phyloP scores from a whole-genome alignment of 2,329 filamentous ascomycete genomes.

The Juglanconis sp. region DNA sequence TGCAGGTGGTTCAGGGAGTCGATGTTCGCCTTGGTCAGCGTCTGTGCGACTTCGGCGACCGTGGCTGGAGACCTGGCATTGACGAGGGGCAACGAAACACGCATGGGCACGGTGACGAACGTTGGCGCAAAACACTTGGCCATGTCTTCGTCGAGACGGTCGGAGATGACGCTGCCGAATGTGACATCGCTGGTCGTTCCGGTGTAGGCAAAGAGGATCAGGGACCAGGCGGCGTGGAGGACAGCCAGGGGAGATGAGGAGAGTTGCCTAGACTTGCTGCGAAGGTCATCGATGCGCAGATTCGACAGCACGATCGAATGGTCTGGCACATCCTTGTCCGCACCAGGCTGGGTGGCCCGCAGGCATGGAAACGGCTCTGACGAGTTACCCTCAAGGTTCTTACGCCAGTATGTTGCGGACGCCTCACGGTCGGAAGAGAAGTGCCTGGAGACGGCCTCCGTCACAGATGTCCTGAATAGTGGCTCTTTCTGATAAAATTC shows the following conservation, averaged over 20 bases:
- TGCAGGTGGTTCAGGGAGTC: constrained; percentile 22
- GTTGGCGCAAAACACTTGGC: constrained; percentile 28
- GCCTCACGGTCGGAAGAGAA: background rate
- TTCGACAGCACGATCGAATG: background rate
- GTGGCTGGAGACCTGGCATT: constrained; percentile 14
- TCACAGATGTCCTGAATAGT: too few relatives aligned
- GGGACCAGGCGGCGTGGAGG: constrained; percentile 34
- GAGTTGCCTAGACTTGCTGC: background rate
- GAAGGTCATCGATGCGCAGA: background rate
- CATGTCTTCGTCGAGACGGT: constrained; percentile 22
- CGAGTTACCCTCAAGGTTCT: background rate
- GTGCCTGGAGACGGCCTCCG: too few relatives aligned
- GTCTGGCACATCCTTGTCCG: background rate
- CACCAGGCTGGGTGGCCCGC: background rate
- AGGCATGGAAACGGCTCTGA: background rate
- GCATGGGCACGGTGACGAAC: constrained; percentile 32
- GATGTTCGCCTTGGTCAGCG: background rate
- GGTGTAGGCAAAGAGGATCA: constrained; percentile 30
- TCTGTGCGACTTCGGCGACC: constrained; percentile 20
- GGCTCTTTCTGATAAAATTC: too few relatives aligned
- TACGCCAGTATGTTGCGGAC: background rate
- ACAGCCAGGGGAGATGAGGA: constrained; percentile 29
- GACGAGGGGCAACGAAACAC: constrained; percentile 22
- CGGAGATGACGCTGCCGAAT: constrained; percentile 33
- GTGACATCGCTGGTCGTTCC: constrained; percentile 31